Evolutionary conservation across 2,329 filamentous ascomycete species (phyloP).

Genomic region (Colletotrichum sp.): DNA sequence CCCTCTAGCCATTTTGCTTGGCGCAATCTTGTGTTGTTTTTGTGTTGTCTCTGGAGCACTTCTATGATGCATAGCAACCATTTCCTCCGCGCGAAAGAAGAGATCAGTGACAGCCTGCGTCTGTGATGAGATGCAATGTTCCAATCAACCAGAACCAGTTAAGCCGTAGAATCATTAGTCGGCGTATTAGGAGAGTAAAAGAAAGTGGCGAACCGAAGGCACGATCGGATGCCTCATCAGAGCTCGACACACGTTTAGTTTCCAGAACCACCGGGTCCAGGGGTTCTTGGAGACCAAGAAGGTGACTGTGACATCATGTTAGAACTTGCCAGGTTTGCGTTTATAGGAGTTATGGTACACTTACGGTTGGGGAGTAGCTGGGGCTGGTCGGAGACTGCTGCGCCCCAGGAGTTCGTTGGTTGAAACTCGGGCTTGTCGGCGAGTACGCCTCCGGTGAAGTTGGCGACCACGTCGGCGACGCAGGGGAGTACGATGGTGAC

Average conservation of each 20-base stretch:
- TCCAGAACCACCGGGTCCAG: conserved; percentile 47
- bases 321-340: conserved; percentile 19
- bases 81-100: conserved; percentile 1
- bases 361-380: conserved; percentile 71
- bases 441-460: conserved; percentile 71
- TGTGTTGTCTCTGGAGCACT: conserved; percentile 8
- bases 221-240: not conserved
- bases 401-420: conserved; percentile 56
- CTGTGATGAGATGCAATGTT: conserved; percentile 19
- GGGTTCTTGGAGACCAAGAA: conserved; percentile 50
- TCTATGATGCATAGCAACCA: conserved; percentile 20
- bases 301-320: conserved; percentile 44
- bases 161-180: conserved; percentile 38
- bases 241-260: conserved; percentile 38
- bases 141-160: conserved; percentile 16
- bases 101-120: conserved; percentile 25
- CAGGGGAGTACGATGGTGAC: conserved; percentile 70
- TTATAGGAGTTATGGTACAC: conserved; percentile 14
- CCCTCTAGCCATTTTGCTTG: not conserved
- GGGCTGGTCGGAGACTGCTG: conserved; percentile 71
- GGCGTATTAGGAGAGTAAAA: conserved; percentile 36
- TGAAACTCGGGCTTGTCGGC: conserved; percentile 67
- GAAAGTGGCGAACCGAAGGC: conserved; percentile 7
- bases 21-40: conserved; percentile 12
- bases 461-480: conserved; percentile 79